These are phyloP conservation scores for Caloboletus firmus DNA, from an alignment of 1,284 basidiomycete genomes.

Conservation along the genomic window DNA sequence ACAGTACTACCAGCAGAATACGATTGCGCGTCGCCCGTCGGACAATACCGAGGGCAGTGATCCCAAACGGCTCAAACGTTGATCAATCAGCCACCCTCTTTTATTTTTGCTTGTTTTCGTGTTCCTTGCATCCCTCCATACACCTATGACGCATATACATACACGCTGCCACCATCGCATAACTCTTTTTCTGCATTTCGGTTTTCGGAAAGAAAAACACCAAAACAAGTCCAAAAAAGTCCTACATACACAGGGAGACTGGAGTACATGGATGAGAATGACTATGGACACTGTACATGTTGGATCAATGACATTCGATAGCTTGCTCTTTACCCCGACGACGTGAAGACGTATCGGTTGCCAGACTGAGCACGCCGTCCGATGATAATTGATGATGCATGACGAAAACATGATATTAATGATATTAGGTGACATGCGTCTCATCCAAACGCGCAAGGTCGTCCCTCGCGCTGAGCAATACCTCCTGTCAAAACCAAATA, in stretches of 20 bases:
- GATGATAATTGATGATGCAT: not conserved
- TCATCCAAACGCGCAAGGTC: constrained; percentile 45
- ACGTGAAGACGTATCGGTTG: not conserved
- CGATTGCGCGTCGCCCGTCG: constrained; percentile 34
- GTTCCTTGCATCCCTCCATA: not conserved
- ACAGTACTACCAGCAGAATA: constrained; percentile 16
- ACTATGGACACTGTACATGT: not conserved
- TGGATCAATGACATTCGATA: not conserved
- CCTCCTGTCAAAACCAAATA: constrained; percentile 36
- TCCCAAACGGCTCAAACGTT: constrained; percentile 49
- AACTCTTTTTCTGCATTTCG: not conserved
- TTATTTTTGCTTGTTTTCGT: not conserved
- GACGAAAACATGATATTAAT: not conserved
- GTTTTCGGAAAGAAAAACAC: not conserved
- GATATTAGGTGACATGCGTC: constrained; percentile 14
- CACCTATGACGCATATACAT: not conserved
- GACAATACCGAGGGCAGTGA: constrained; percentile 47
- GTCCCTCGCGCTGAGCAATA: constrained; percentile 46
- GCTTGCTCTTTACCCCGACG: not conserved
- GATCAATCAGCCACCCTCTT: constrained; percentile 10
- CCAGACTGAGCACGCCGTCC: not conserved
- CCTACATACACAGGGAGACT: not conserved
- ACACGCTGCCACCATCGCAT: constrained; percentile 1
- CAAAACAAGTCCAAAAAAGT: not conserved
- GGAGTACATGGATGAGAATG: not conserved